phyloP scores from a whole-genome alignment of 1,284 basidiomycete genomes.

The Cutaneotrichosporon mucoides region DNA sequence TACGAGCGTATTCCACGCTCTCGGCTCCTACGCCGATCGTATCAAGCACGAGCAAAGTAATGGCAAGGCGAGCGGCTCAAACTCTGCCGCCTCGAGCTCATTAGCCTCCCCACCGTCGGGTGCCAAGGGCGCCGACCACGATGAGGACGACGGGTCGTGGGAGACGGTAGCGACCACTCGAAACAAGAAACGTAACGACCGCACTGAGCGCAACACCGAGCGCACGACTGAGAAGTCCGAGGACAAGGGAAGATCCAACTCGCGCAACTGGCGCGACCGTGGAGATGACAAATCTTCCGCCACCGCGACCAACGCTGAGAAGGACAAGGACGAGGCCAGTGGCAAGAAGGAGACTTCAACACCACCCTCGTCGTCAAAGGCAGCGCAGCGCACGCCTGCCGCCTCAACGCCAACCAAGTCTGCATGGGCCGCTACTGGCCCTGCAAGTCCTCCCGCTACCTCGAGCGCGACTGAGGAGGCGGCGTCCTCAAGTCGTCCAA shows the following conservation, averaged over 20 bases:
- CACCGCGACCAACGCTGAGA: slow-evolving; percentile 3
- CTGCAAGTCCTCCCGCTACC: neutral
- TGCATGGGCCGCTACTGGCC: slow-evolving; percentile 25
- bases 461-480: neutral
- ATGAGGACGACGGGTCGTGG: slow-evolving; percentile 11
- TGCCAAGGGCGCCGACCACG: neutral
- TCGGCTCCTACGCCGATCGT: slow-evolving; percentile 45
- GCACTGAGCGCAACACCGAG: neutral
- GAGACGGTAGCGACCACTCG: slow-evolving; percentile 18
- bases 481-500: neutral
- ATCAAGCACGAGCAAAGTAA: slow-evolving; percentile 28
- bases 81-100: slow-evolving; percentile 6
- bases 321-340: slow-evolving; percentile 7
- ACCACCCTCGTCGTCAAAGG: slow-evolving; percentile 4
- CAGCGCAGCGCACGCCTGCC: slow-evolving; percentile 2
- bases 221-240: slow-evolving; percentile 16
- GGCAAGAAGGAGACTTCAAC: slow-evolving; percentile 13
- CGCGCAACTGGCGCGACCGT: slow-evolving; percentile 25
- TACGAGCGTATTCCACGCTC: slow-evolving; percentile 42
- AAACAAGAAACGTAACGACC: slow-evolving; percentile 9
- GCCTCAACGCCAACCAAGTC: slow-evolving; percentile 19
- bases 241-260: slow-evolving; percentile 35
- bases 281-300: slow-evolving; percentile 12
- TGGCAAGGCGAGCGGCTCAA: slow-evolving; percentile 6
- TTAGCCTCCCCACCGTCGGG: slow-evolving; percentile 5